Base-by-base conservation (phyloP, 768 basidiomycete genomes). In the Hygrocybe punicea region DNA sequence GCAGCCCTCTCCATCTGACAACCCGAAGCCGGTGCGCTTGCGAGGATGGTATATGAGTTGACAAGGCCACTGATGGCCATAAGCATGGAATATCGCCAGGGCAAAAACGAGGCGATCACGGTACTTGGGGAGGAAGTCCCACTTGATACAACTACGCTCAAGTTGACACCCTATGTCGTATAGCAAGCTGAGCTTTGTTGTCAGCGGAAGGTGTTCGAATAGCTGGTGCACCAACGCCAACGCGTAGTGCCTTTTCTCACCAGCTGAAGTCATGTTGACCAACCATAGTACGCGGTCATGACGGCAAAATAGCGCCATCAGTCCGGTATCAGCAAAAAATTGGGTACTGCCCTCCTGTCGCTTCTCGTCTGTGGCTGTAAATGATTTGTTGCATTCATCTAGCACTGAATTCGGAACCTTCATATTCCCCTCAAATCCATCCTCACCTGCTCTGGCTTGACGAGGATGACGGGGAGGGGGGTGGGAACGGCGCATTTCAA, bases 21-120 rank as follows among this genome's bases (percentile, higher is more conserved):
- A 57, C 4, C 69, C 71, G 51, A 68, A 68, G 0, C 71, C 71
- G 11, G 48, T 19, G 33, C 68, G 60, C 42, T 71, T 68, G 2
- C 70, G 53, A 4, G 74, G 76, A 53, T 77, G 70, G 58, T 68
- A 76, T 2, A 71, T 58, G 3, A 74, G 14, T 37, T 74, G 72
- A 52, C 73, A 75, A 11, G 70, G 60, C 74, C 75, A 76, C 35
- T 71, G 67, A 55, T 78, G 76, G 1, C 74, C 72, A 57, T 72
- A 76, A 0, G 73, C 54, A 34, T 55, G 39, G 19, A 40, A 54
- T 4, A 54, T 14, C 4, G 34, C 48, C 3, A 40, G 48, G 23
- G 29, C 53, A 39, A 48, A 48, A 5, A n/a, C 23, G 2, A 36
- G 21, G 3, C 21, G 40, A 3, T 23, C 6, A 1, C 6, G 4